Conservation (phyloP, 1,139 yeast genomes). For the Saccharomyces hybrid region DNA sequence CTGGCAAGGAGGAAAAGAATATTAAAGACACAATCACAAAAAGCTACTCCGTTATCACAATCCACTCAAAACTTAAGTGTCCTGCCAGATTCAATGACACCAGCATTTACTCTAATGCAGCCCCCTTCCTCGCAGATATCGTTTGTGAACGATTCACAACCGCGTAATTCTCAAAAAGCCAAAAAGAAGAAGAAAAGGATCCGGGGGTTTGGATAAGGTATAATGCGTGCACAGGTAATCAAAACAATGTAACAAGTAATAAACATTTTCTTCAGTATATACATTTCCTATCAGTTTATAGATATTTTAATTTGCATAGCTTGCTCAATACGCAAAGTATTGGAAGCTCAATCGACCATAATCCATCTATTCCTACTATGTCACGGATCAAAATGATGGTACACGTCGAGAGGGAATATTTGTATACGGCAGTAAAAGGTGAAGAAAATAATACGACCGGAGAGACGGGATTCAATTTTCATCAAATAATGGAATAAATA, state of each 20-base stretch:
- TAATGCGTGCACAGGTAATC: background rate
- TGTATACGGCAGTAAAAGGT: no score
- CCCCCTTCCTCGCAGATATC: slow-evolving; percentile 2
- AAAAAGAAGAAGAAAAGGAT: slow-evolving; percentile 5
- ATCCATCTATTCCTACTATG: no score
- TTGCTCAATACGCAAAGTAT: background rate
- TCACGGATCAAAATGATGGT: no score
- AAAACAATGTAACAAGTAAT: background rate
- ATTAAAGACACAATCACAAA: background rate
- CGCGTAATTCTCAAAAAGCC: slow-evolving; percentile 1
- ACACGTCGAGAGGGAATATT: no score
- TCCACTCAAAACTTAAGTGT: background rate
- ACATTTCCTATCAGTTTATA: background rate
- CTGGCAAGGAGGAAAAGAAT: background rate
- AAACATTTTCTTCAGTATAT: background rate
- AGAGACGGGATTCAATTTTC: no score
- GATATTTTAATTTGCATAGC: background rate
- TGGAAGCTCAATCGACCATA: background rate
- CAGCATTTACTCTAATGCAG: slow-evolving; percentile 3
- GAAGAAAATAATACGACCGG: no score
- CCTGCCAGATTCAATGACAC: slow-evolving; percentile 4
- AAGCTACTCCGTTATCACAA: background rate
- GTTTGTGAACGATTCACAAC: background rate
- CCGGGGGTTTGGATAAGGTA: slow-evolving; percentile 4
- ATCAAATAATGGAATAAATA: no score